Evolutionary conservation across 768 basidiomycete genomes (phyloP).

Genomic region (Hericium alpestre): DNA sequence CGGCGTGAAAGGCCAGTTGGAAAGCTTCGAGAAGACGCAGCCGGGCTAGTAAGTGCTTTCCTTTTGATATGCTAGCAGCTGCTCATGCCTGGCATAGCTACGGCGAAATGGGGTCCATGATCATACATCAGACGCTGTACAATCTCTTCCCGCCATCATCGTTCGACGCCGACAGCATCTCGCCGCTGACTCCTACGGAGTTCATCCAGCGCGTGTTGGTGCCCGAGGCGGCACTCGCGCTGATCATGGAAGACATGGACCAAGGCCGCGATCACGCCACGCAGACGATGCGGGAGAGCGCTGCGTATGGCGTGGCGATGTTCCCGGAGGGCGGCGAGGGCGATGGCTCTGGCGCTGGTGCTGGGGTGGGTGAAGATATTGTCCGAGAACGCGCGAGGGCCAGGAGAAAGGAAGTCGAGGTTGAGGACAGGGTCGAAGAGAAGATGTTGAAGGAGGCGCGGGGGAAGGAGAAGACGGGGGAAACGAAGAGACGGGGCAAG

Average conservation of each 20-base stretch:
- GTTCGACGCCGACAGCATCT: slow-evolving; percentile 41
- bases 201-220: slow-evolving; percentile 82
- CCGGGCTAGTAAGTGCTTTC: slow-evolving; percentile 73
- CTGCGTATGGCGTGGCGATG: slow-evolving; percentile 76
- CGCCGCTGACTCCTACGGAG: slow-evolving; percentile 61
- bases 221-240: slow-evolving; percentile 71
- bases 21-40: slow-evolving; percentile 70
- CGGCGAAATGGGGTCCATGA: slow-evolving; percentile 73
- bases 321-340: slow-evolving; percentile 55
- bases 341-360: slow-evolving; percentile 16
- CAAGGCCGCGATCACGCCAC: slow-evolving; percentile 40
- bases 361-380: slow-evolving; percentile 32
- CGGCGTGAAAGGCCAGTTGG: slow-evolving; percentile 66
- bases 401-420: slow-evolving; percentile 30
- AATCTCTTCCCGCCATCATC: slow-evolving; percentile 59
- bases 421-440: slow-evolving; percentile 28
- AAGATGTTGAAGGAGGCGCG: slow-evolving; percentile 14
- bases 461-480: background rate
- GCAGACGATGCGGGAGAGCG: slow-evolving; percentile 59
- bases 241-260: slow-evolving; percentile 72
- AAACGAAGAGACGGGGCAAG: background rate
- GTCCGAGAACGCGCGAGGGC: slow-evolving; percentile 33
- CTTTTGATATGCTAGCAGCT: background rate
- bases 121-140: slow-evolving; percentile 69
- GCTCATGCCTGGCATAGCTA: slow-evolving; percentile 40